A percentile compares a stretch with the other conserved stretches of the same genome.
Evolutionary conservation across 164 flowering plant species (phyloP).

Genomic region (Magnolia kwangsiensis): DNA sequence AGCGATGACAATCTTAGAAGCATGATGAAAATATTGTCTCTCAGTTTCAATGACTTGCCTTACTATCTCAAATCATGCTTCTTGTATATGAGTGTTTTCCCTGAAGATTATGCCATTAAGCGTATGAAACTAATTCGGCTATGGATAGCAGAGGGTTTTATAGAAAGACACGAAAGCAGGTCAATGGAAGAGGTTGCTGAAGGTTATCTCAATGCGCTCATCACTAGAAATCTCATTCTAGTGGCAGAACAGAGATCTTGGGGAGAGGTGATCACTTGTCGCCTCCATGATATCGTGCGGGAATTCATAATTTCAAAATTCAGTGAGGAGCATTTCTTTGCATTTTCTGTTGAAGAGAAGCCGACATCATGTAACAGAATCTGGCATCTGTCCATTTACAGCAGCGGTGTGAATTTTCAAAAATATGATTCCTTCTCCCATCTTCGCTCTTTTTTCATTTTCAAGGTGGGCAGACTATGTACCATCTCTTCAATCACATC

Average conservation of each 20-base stretch:
- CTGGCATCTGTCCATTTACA: too few relatives aligned
- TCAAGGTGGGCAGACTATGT: neutral
- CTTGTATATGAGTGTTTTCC: constrained; percentile 16
- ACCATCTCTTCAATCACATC: neutral
- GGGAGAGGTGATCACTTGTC: neutral
- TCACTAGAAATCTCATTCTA: constrained; percentile 13
- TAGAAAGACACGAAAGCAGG: neutral
- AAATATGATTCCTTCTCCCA: too few relatives aligned
- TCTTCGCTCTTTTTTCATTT: neutral
- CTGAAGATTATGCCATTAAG: constrained; percentile 15
- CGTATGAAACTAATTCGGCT: constrained; percentile 17
- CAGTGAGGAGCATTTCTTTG: too few relatives aligned
- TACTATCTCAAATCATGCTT: constrained; percentile 22
- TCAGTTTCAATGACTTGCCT: constrained; percentile 16
- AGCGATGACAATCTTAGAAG: neutral
- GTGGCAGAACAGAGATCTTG: neutral
- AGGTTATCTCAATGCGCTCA: constrained; percentile 10
- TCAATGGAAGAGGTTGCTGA: constrained; percentile 11
- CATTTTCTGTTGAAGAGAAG: too few relatives aligned
- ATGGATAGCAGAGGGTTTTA: constrained; percentile 26
- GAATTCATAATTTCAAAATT: too few relatives aligned
- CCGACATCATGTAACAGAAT: too few relatives aligned
- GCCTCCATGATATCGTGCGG: too few relatives aligned
- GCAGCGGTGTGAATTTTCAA: neutral
- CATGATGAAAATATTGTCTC: neutral